Conservation (phyloP, 2,329 filamentous ascomycete genomes). For the Aspergillus hiratsukae region DNA sequence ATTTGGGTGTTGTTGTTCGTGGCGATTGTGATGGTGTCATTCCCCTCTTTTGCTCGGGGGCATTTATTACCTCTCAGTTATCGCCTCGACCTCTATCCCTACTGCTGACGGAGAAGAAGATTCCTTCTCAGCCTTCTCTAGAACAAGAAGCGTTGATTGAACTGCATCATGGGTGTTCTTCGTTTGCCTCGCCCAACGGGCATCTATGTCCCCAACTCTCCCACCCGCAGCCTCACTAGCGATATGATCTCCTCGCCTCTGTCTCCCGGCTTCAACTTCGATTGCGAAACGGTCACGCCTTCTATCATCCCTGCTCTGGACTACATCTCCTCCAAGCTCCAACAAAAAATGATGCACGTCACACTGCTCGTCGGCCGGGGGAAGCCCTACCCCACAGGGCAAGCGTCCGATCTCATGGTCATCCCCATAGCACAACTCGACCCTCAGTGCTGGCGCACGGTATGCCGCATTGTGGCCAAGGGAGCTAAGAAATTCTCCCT, state of each 20-base stretch:
- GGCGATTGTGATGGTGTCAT: neutral
- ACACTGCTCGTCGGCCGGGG: conserved; percentile 39
- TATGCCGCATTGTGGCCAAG: conserved; percentile 34
- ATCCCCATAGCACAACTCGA: conserved; percentile 35
- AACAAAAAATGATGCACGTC: conserved; percentile 36
- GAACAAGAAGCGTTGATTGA: neutral
- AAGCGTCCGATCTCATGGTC: conserved; percentile 35
- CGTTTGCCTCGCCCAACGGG: conserved; percentile 32
- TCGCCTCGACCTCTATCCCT: neutral
- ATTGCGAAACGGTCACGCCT: conserved; percentile 33
- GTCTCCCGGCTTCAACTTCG: conserved; percentile 34
- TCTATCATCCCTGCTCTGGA: conserved; percentile 38
- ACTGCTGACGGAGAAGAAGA: neutral
- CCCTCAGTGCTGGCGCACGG: conserved; percentile 23
- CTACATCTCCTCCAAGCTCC: conserved; percentile 39
- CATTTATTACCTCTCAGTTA: neutral
- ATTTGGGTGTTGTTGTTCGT: neutral
- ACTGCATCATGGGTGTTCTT: conserved; percentile 29
- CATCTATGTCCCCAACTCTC: conserved; percentile 33
- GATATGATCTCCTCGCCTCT: conserved; percentile 42
- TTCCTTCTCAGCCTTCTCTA: neutral
- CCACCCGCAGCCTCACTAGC: conserved; percentile 31
- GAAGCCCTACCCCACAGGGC: conserved; percentile 36
- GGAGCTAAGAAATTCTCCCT: conserved; percentile 36
- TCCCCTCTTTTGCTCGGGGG: neutral